Conservation (phyloP, 768 basidiomycete species). For the Lactifluus echinatus region DNA sequence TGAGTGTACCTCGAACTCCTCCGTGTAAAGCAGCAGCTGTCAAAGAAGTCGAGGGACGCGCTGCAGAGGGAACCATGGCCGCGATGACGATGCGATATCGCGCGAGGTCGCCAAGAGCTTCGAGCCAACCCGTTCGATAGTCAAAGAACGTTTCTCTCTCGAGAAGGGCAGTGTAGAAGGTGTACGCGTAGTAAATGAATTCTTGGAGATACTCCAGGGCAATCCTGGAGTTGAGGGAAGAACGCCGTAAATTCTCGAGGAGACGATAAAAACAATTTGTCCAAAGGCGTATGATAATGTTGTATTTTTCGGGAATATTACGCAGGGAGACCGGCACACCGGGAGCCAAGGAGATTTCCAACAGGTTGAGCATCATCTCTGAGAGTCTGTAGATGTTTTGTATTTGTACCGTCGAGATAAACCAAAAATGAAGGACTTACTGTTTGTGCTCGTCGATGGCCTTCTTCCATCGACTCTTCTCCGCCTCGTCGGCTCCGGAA, state of each 20-base stretch:
- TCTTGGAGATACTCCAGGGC: slow-evolving; percentile 90
- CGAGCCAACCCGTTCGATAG: slow-evolving; percentile 86
- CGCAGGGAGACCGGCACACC: slow-evolving; percentile 83
- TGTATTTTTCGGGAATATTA: slow-evolving; percentile 88
- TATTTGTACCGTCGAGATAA: slow-evolving; percentile 4
- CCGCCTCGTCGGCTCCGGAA: slow-evolving; percentile 46
- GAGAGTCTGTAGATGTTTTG: slow-evolving; percentile 54
- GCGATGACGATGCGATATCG: slow-evolving; percentile 95
- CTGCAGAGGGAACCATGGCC: slow-evolving; percentile 57
- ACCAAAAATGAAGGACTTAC: slow-evolving; percentile 37
- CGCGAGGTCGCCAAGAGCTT: slow-evolving; percentile 93
- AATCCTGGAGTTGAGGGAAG: slow-evolving; percentile 56
- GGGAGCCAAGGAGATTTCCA: slow-evolving; percentile 78
- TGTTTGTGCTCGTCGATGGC: slow-evolving; percentile 75
- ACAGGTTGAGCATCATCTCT: slow-evolving; percentile 82
- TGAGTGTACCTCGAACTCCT: slow-evolving; percentile 24
- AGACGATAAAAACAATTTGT: slow-evolving; percentile 83
- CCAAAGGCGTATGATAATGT: slow-evolving; percentile 92
- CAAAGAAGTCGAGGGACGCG: slow-evolving; percentile 32
- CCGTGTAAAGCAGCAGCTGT: slow-evolving; percentile 46
- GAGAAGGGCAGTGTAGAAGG: slow-evolving; percentile 82
- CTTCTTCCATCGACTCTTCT: slow-evolving; percentile 70
- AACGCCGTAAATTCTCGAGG: slow-evolving; percentile 82
- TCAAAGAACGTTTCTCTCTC: slow-evolving; percentile 65
- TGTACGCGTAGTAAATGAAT: slow-evolving; percentile 92